Base-by-base conservation (phyloP, 2,329 filamentous ascomycete genomes). In the Aspergillus caelatus region DNA sequence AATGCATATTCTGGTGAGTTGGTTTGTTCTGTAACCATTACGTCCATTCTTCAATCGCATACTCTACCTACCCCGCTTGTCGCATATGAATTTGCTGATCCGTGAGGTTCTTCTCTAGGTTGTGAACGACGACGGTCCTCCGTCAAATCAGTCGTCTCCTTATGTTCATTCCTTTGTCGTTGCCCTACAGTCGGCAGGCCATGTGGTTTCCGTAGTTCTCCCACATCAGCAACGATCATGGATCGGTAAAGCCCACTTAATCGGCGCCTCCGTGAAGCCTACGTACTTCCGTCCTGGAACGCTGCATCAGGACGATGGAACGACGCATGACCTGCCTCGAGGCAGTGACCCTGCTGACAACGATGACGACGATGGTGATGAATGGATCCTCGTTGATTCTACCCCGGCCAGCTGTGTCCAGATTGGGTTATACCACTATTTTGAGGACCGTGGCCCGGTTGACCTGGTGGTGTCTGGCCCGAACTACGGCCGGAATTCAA, bases 231-330 rank as follows among this genome's bases (percentile, higher is more conserved):
- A 99, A 80, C 89, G 94, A 66, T 97, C 93, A 62, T 99, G 95
- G 95, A 98, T 99, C 73, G 94, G 94, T 71, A 99, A 99, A 83
- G 95, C 95, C 3, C 95, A 98, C 79, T 91, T 98, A 74, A 93
- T 98, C 72, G 94, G 94, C 62, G 90, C 94, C 77, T 91, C 91
- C 11, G 87, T 96, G 65, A 92, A 90, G 75, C 93, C 93, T 10
- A 85, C 87, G 32, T 97, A 96, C 82, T 97, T 93, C 82, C 90
- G 90, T 1, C 88, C 88, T 0, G 85, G 84, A 14, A 86, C 85
- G 2, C 80, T 89, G 1, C 81, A 85, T 68, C 77, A 86, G 67
- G 86, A 89, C 58, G 88, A 92, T 66, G 91, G 91, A 60, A 89
- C 88, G 19, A 88, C 85, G 52, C 89, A 91, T 75, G 79, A 83